Conservation (phyloP, 164 flowering plant species). For the Liriodendron chinense region DNA sequence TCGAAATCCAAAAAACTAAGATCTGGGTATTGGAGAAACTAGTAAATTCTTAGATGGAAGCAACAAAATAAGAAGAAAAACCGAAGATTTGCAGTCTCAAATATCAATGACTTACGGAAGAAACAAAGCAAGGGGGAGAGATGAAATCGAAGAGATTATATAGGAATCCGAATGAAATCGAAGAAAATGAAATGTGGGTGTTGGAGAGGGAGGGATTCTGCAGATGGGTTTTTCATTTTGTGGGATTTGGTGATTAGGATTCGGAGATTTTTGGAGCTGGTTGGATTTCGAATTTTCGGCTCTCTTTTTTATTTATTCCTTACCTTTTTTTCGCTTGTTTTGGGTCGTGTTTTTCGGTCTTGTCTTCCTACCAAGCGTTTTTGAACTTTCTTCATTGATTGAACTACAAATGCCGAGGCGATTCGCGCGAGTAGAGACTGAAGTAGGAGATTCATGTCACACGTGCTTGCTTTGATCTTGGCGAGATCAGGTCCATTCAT, state of each 20-base stretch:
- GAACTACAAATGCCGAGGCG: background rate
- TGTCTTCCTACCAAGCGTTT: background rate
- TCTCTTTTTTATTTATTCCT: background rate
- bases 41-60: background rate
- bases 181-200: slow-evolving; percentile 29
- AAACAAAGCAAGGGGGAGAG: slow-evolving; percentile 13
- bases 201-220: slow-evolving; percentile 16
- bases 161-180: slow-evolving; percentile 7
- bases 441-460: background rate
- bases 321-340: slow-evolving; percentile 11
- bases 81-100: background rate
- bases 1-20: background rate
- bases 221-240: slow-evolving; percentile 21
- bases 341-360: background rate
- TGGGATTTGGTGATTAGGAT: slow-evolving; percentile 25
- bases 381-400: slow-evolving; percentile 4
- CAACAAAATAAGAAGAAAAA: background rate
- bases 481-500: background rate
- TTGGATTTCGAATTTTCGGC: slow-evolving; percentile 18
- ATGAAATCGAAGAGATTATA: slow-evolving; percentile 3
- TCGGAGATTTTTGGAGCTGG: slow-evolving; percentile 28
- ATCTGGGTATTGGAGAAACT: background rate
- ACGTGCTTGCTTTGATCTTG: background rate
- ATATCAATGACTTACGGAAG: background rate
- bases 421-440: background rate